phyloP scores from a whole-genome alignment of 139 green algal genomes.

The Micromonas pusilla region DNA sequence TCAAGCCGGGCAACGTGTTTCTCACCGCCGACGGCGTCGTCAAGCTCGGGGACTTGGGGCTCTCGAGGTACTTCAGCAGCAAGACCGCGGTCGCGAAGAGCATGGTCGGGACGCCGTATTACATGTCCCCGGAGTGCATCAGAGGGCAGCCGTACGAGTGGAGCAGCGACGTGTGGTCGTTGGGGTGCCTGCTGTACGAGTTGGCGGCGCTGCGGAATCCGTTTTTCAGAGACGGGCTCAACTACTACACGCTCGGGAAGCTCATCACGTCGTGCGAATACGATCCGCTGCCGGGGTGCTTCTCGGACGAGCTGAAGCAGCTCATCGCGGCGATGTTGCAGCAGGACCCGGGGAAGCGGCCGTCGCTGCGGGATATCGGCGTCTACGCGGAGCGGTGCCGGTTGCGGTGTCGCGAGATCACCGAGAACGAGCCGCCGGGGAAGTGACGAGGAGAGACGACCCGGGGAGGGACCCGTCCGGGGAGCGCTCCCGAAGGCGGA shows the following conservation, averaged over 20 bases:
- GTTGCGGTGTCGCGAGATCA: not conserved
- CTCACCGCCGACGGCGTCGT: conserved; percentile 42
- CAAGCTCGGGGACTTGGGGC: conserved; percentile 75
- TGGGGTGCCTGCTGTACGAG: conserved; percentile 72
- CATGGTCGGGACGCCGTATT: conserved; percentile 42
- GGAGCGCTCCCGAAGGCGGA: too few relatives aligned
- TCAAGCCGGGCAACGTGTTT: conserved; percentile 39
- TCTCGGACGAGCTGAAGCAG: conserved; percentile 1
- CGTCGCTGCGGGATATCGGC: not conserved
- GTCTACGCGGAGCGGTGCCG: not conserved
- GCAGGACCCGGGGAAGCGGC: not conserved
- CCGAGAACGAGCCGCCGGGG: not conserved
- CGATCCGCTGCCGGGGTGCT: conserved; percentile 37
- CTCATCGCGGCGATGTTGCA: not conserved
- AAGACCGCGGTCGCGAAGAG: not conserved
- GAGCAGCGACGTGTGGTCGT: conserved; percentile 63
- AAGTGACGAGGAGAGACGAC: not conserved
- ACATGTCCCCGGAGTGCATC: conserved; percentile 53
- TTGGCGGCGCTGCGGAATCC: conserved; percentile 52
- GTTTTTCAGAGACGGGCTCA: conserved; percentile 56
- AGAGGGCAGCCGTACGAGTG: conserved; percentile 51
- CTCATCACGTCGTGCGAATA: conserved; percentile 44
- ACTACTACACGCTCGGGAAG: conserved; percentile 50
- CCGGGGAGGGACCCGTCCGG: too few relatives aligned
- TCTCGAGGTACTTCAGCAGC: conserved; percentile 40